These are phyloP conservation scores for Podospora pseudopauciseta DNA, from an alignment of 495 filamentous ascomycete genomes.

Conservation along the genomic window DNA sequence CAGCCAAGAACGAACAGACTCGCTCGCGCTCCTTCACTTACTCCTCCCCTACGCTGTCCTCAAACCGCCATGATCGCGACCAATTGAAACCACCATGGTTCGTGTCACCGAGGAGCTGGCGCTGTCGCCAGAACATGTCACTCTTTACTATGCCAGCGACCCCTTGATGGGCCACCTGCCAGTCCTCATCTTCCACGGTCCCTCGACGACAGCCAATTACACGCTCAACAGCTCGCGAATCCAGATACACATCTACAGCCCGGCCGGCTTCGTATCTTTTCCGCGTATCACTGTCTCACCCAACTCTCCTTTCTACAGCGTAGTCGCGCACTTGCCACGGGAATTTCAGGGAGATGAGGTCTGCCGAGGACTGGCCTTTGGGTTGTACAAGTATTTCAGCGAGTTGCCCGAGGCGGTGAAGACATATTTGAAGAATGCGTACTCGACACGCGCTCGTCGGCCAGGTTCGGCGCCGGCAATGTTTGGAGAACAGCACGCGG, in stretches of 20 bases:
- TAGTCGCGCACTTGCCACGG: constrained; percentile 85
- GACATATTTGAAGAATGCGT: constrained; percentile 51
- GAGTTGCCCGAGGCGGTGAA: constrained; percentile 78
- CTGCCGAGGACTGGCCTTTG: constrained; percentile 83
- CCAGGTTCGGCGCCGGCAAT: constrained; percentile 60
- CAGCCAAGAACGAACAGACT: neutral
- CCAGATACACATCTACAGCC: constrained; percentile 85
- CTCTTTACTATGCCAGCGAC: constrained; percentile 78
- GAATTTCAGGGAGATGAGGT: constrained; percentile 93
- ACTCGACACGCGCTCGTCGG: constrained; percentile 44
- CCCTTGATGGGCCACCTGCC: constrained; percentile 67
- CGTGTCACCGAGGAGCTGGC: constrained; percentile 61
- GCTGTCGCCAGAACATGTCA: constrained; percentile 70
- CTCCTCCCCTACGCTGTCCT: neutral
- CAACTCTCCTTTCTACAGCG: constrained; percentile 88
- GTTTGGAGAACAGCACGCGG: constrained; percentile 91
- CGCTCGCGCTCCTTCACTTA: too few species aligned
- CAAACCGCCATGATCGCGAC: constrained; percentile 34
- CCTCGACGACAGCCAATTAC: constrained; percentile 76
- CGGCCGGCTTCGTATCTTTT: constrained; percentile 82
- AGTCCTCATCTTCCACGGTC: constrained; percentile 79
- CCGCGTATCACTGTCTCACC: constrained; percentile 88
- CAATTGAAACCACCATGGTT: constrained; percentile 58
- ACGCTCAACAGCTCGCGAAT: constrained; percentile 86
- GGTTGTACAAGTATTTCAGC: constrained; percentile 86